Evolutionary conservation across 495 filamentous ascomycete genomes (phyloP).

Genomic region (Penicillium lividum): DNA sequence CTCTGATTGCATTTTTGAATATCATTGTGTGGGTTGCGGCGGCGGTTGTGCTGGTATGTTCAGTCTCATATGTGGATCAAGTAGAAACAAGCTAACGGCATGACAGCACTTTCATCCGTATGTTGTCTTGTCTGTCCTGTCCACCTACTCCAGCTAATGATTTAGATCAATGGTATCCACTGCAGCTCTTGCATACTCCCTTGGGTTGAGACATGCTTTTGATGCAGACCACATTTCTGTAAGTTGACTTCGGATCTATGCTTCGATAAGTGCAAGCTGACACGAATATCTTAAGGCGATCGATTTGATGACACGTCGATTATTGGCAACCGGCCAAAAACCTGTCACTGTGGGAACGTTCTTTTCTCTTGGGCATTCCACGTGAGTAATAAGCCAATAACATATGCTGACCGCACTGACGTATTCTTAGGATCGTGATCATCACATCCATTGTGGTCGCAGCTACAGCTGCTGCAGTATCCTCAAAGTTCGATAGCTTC

Average conservation of each 20-base stretch:
- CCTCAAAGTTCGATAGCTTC: conserved; percentile 76
- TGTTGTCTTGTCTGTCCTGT: conserved; percentile 11
- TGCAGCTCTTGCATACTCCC: conserved; percentile 80
- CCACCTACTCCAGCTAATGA: background rate
- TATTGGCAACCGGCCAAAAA: conserved; percentile 82
- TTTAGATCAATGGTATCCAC: conserved; percentile 67
- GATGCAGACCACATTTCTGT: conserved; percentile 95
- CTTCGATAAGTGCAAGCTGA: background rate
- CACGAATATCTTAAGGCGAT: conserved; percentile 61
- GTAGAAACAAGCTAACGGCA: conserved; percentile 10
- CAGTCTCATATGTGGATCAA: background rate
- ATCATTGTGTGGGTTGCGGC: conserved; percentile 69
- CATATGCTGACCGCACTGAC: background rate
- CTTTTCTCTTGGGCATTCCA: conserved; percentile 91
- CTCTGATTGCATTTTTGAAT: conserved; percentile 65
- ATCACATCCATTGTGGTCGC: conserved; percentile 91
- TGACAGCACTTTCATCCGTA: conserved; percentile 40
- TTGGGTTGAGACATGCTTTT: conserved; percentile 90
- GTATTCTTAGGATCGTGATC: conserved; percentile 65
- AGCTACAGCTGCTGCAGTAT: conserved; percentile 80
- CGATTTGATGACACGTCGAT: conserved; percentile 88
- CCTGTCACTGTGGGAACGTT: conserved; percentile 96
- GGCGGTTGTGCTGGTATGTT: conserved; percentile 63
- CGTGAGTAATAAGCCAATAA: conserved; percentile 39
- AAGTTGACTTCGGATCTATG: conserved; percentile 2